Conservation (phyloP, 2,329 filamentous ascomycete genomes). For the Botryotinia convoluta region DNA sequence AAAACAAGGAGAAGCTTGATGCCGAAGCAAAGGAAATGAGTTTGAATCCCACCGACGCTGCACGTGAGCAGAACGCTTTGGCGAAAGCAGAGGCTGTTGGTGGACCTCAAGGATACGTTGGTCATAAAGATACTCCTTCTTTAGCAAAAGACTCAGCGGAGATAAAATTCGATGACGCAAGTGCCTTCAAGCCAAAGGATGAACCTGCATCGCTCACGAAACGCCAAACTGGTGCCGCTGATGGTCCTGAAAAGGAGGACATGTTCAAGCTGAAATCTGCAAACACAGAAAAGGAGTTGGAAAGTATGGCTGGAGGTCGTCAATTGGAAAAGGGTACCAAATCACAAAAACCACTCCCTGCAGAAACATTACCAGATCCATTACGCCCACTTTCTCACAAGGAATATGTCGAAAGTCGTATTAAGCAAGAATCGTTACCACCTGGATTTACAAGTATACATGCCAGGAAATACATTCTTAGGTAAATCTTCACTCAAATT, state of each 20-base stretch:
- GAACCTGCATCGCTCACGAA: conserved; percentile 7
- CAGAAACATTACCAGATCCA: conserved; percentile 26
- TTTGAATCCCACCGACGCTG: not conserved
- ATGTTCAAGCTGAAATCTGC: conserved; percentile 23
- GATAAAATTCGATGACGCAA: conserved; percentile 2
- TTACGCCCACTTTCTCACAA: conserved; percentile 46
- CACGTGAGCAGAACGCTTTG: conserved; percentile 10
- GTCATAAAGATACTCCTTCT: not conserved
- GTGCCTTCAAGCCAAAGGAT: conserved; percentile 4
- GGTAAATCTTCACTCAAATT: conserved; percentile 45
- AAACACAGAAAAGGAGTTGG: conserved; percentile 28
- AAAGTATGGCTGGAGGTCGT: conserved; percentile 24
- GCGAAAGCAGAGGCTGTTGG: conserved; percentile 4
- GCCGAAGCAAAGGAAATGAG: conserved; percentile 27
- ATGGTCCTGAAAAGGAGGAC: not conserved
- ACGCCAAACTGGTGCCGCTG: conserved; percentile 10
- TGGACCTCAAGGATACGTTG: conserved; percentile 2
- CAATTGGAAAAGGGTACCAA: conserved; percentile 19
- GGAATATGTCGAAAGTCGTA: conserved; percentile 50
- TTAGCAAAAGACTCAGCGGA: not conserved
- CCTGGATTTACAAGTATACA: conserved; percentile 50
- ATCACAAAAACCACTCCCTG: conserved; percentile 14
- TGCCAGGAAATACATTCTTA: conserved; percentile 56
- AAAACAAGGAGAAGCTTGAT: conserved; percentile 43
- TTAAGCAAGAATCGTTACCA: conserved; percentile 47